Evolutionary conservation across 2,329 filamentous ascomycete genomes (phyloP), one percentile per base, ranked within the genome.

Genomic region (Zasmidium citrigriseum): DNA sequence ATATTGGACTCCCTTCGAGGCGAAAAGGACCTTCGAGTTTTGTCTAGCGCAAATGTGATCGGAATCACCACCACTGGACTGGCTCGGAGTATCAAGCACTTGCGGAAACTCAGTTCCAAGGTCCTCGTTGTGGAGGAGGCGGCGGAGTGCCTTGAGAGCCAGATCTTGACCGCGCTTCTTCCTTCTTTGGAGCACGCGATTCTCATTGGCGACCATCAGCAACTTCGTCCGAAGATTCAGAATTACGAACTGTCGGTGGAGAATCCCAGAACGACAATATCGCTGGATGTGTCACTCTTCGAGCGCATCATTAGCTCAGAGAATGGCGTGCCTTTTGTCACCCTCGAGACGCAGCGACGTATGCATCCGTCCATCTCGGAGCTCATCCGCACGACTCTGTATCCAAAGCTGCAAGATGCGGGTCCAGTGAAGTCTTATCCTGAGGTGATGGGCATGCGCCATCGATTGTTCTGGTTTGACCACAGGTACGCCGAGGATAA

Each of bases 101-200:
- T 89, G 67, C 89, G 24, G 67, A 88, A 3, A 85, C 83, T 68
- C 11, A 41, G 18, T 2, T 64, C 68, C 1, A 68, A 68, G 9
- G 61, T 71, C 18, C 34, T 71, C 1, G 25, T 71, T 1, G 60
- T 67, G 29, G 87, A 90, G 68, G 87, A 90, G 66, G 87, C 87
- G 1, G 87, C 82, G 0, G 87, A 90, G 61, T 83, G 90, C 0
- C 75, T 89, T 27, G 88, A 90, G 68, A 77, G 83, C 0, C 86
- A 89, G 58, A 74, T 83, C 2, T 68, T 89, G 1, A 83, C 84
- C 0, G 80, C 86, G 0, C 69, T 89, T 3, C 73, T 87, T 0
- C 85, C 86, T 0, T 79, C 80, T 0, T 69, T 88, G 0, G 80
- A 89, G 67, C 86, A 90, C 58, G 73, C 78, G 4, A 83, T 89